Base-by-base conservation (phyloP, 371 early-diverging fungal genomes). In the Capillidium heterosporum region DNA sequence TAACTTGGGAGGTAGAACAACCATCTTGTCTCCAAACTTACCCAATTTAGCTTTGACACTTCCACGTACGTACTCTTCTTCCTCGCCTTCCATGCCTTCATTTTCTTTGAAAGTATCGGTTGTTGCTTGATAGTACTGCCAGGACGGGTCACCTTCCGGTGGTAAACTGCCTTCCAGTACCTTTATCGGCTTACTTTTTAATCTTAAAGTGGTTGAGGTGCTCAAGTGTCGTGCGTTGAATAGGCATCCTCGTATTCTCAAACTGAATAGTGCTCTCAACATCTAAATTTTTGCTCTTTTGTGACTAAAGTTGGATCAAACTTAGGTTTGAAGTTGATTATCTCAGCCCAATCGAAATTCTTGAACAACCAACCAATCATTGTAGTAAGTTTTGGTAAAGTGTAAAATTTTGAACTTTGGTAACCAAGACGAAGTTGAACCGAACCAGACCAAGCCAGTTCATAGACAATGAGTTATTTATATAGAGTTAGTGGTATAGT, bases 1-100 rank as follows among this genome's bases (percentile, higher is more conserved):
- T 5, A 84, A 46, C 1, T 68, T 61, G 24, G 63, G 58, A 1
- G 87, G 87, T 32, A 85, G 60, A 29, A 66, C 72, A 0, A 80
- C 78, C 58, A 75, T 69, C 1, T 84, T 85, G 24, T 82, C 78
- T 49, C 82, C 73, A 50, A 84, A 85, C 27, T 76, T 66, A 5
- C 82, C 85, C 60, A 78, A 83, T n/a, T 70, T 65, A 26, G 77
- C 78, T 60, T 84, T 84, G n/a, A 70, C 67, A 7, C 85, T 79
- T 42, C 81, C 75, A 40, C 85, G 73, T 35, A 35, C 35, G 10
- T 64, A 64, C 26, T 23, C 39, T 39, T 24, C 53, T 24, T 24
- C 53, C 2, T 7, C 19, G 13, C n/a, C 40, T 40, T 40, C 40
- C 40, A 40, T n/a, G n/a, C 10, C n/a, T 13, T 40, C 40, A 13